phyloP scores from a whole-genome alignment of 2,329 filamentous ascomycete genomes.

The Colletotrichum lupini region DNA sequence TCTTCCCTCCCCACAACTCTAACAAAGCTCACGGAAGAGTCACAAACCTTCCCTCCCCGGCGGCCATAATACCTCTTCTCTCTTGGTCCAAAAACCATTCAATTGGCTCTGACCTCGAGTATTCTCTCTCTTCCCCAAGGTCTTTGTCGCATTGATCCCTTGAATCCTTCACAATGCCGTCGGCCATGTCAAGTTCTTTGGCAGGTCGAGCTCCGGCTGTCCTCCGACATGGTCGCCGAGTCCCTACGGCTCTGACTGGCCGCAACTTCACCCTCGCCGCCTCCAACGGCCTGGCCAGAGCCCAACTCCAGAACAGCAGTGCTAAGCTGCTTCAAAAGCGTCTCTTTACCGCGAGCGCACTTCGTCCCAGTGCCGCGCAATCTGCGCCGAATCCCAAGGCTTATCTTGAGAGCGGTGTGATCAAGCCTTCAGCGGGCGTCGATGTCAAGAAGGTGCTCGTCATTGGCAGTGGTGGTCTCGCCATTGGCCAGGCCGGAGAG shows the following conservation, averaged over 20 bases:
- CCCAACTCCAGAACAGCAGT: slow-evolving; percentile 46
- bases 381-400: slow-evolving; percentile 84
- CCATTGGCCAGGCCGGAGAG: slow-evolving; percentile 97
- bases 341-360: slow-evolving; percentile 58
- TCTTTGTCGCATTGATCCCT: slow-evolving; percentile 21
- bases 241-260: slow-evolving; percentile 56
- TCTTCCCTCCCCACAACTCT: slow-evolving; percentile 27
- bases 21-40: slow-evolving; percentile 33
- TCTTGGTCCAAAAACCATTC: slow-evolving; percentile 35
- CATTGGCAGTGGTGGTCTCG: slow-evolving; percentile 93
- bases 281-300: slow-evolving; percentile 46
- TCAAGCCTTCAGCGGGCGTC: slow-evolving; percentile 82
- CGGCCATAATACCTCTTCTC: slow-evolving; percentile 28
- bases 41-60: slow-evolving; percentile 31
- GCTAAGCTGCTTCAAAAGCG: slow-evolving; percentile 55
- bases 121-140: slow-evolving; percentile 9
- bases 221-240: slow-evolving; percentile 64
- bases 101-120: slow-evolving; percentile 36
- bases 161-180: slow-evolving; percentile 47
- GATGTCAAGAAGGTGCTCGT: slow-evolving; percentile 97
- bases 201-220: slow-evolving; percentile 68
- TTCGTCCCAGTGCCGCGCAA: slow-evolving; percentile 62
- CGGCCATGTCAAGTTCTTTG: slow-evolving; percentile 54
- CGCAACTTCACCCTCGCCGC: slow-evolving; percentile 56
- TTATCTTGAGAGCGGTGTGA: slow-evolving; percentile 88